Evolutionary conservation across 2,329 filamentous ascomycete species (phyloP).

Genomic region (Colletotrichum sp.): DNA sequence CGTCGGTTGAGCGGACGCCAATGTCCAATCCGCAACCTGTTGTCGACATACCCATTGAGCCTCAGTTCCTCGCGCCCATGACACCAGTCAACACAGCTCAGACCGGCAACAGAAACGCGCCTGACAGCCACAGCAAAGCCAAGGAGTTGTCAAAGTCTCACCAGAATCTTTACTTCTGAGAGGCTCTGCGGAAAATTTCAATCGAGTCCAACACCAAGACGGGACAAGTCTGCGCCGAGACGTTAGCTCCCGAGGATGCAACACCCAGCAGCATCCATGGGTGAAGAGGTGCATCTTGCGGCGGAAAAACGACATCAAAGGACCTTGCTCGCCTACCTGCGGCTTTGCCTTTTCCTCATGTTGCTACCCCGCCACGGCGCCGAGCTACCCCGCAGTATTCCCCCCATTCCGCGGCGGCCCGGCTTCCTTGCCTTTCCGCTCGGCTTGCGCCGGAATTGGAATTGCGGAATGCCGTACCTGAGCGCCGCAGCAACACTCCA

Average conservation of each 20-base stretch:
- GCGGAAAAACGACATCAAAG: neutral
- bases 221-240: neutral
- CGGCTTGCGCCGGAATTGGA: slow-evolving; percentile 25
- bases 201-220: neutral
- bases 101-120: neutral
- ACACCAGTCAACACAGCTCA: neutral
- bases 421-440: slow-evolving; percentile 16
- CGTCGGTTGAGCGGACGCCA: neutral
- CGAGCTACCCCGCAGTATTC: slow-evolving; percentile 9
- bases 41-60: neutral
- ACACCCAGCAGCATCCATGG: neutral
- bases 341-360: slow-evolving; percentile 1
- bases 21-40: neutral
- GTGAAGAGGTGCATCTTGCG: neutral
- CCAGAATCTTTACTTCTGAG: slow-evolving; percentile 16
- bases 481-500: neutral
- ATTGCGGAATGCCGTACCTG: slow-evolving; percentile 9
- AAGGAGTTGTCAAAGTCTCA: slow-evolving; percentile 10
- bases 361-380: neutral
- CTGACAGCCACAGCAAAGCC: slow-evolving; percentile 2
- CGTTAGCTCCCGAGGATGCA: neutral
- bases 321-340: neutral
- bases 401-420: slow-evolving; percentile 14
- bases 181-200: neutral
- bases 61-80: neutral